Evolutionary conservation across 257 asterid genomes (phyloP).

Genomic region (Thymus quinquecostatus): DNA sequence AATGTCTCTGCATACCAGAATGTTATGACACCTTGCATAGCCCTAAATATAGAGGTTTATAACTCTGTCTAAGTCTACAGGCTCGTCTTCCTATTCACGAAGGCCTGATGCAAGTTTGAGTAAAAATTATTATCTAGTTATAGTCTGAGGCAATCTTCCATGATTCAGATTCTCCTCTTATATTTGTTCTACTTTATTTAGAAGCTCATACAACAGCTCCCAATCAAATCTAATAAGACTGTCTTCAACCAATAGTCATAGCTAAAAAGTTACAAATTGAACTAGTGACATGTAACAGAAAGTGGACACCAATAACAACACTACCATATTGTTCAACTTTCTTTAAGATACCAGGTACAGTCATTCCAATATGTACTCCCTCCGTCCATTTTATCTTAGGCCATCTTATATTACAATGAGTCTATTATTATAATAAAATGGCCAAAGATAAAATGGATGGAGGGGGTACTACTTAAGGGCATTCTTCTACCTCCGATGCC

Average conservation of each 20-base stretch:
- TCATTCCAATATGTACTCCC: neutral
- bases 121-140: neutral
- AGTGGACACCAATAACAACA: neutral
- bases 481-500: neutral
- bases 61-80: neutral
- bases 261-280: neutral
- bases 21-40: neutral
- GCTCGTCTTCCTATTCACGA: neutral
- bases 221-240: neutral
- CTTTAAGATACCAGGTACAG: neutral
- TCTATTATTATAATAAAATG: no score
- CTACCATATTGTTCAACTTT: neutral
- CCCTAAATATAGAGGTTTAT: neutral
- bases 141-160: neutral
- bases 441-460: no score
- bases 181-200: neutral
- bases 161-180: neutral
- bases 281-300: neutral
- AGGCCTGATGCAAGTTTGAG: neutral
- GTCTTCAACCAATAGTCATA: no score
- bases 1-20: neutral
- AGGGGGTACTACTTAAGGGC: neutral
- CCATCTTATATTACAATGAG: no score
- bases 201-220: neutral
- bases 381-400: no score